phyloP scores from a whole-genome alignment of 805 yeast genomes.

The Yamadazyma takamatsuzukensis region DNA sequence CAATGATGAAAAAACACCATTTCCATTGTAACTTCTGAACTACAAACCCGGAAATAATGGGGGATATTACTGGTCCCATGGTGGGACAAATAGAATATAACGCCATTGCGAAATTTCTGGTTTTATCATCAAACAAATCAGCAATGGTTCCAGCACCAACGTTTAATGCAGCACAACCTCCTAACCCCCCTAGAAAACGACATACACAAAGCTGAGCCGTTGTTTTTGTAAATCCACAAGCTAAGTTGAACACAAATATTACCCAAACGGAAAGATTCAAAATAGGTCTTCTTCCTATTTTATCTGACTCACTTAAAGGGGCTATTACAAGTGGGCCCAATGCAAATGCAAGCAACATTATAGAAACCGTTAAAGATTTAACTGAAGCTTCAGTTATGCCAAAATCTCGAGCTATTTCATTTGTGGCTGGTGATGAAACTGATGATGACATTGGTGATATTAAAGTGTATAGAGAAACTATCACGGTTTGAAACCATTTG shows the following conservation, averaged over 20 bases:
- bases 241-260: slow-evolving; percentile 29
- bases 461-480: slow-evolving; percentile 34
- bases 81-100: slow-evolving; percentile 35
- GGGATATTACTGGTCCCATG: slow-evolving; percentile 37
- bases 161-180: slow-evolving; percentile 36
- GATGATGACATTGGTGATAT: slow-evolving; percentile 41
- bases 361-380: slow-evolving; percentile 30
- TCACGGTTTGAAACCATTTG: slow-evolving; percentile 19
- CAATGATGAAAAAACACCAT: slow-evolving; percentile 34
- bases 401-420: slow-evolving; percentile 25
- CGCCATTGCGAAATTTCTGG: slow-evolving; percentile 32
- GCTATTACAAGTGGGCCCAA: slow-evolving; percentile 38
- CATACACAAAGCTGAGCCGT: slow-evolving; percentile 31
- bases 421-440: slow-evolving; percentile 34
- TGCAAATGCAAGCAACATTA: slow-evolving; percentile 38
- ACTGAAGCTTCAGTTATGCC: slow-evolving; percentile 22
- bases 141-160: slow-evolving; percentile 39
- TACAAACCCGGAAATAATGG: slow-evolving; percentile 34
- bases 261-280: slow-evolving; percentile 33
- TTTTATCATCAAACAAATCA: slow-evolving; percentile 31
- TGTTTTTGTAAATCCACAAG: slow-evolving; percentile 32
- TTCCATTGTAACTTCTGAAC: slow-evolving; percentile 31
- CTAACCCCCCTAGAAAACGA: slow-evolving; percentile 34
- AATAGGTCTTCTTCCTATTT: slow-evolving; percentile 32
- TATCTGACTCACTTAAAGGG: slow-evolving; percentile 35